A percentile compares a stretch with the other conserved stretches of the same genome.
These are phyloP conservation scores for Populus simonii DNA, from an alignment of 345 rosid genomes.

Conservation along the genomic window DNA sequence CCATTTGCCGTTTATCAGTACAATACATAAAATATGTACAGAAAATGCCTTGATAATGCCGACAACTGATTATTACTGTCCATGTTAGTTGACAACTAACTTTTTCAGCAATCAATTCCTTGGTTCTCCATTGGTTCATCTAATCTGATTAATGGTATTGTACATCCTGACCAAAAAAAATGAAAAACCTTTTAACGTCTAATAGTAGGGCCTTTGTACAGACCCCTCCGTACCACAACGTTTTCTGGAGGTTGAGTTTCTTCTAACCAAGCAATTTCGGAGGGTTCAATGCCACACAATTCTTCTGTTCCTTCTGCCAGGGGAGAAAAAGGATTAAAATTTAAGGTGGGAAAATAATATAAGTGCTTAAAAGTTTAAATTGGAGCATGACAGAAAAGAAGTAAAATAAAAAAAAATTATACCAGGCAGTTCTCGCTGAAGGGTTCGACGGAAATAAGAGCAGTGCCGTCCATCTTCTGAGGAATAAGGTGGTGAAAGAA, in stretches of 20 bases:
- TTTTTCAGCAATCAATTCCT: conserved; percentile 18
- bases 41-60: conserved; percentile 15
- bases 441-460: conserved; percentile 54
- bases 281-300: conserved; percentile 48
- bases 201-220: conserved; percentile 73
- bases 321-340: neutral
- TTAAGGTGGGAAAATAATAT: too few relatives aligned
- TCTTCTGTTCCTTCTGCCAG: conserved; percentile 52
- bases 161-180: conserved; percentile 3
- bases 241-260: conserved; percentile 81
- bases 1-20: neutral
- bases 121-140: conserved; percentile 12
- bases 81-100: conserved; percentile 19
- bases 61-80: conserved; percentile 18
- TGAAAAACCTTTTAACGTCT: conserved; percentile 27
- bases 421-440: conserved; percentile 60
- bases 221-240: conserved; percentile 64
- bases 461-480: conserved; percentile 59
- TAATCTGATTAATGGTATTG: conserved; percentile 9
- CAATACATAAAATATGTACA: conserved; percentile 9
- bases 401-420: neutral
- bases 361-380: neutral
- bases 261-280: conserved; percentile 72
- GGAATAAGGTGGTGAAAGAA: conserved; percentile 72
- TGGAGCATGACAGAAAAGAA: neutral